A percentile compares a stretch with the other conserved stretches of the same genome.
Evolutionary conservation across 2,329 filamentous ascomycete genomes (phyloP).

Genomic region (Scytalidium sp.): DNA sequence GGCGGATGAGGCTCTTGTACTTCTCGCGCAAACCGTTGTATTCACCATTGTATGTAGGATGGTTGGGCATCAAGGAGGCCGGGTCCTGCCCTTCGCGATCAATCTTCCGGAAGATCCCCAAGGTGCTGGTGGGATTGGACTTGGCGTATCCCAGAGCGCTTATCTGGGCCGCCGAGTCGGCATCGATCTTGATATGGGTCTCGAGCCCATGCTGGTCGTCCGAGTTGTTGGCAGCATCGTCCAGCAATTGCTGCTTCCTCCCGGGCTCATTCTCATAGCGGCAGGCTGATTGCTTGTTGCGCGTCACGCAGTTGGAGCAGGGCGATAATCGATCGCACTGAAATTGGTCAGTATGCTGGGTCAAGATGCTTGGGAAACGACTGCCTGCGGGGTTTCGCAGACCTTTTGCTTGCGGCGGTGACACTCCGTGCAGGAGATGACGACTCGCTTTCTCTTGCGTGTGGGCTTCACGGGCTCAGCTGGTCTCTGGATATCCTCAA

Average conservation of each 20-base stretch:
- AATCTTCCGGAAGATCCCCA: slow-evolving; percentile 54
- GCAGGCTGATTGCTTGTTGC: slow-evolving; percentile 54
- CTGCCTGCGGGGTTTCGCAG: slow-evolving; percentile 4
- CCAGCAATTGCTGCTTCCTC: slow-evolving; percentile 24
- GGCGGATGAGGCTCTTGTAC: slow-evolving; percentile 56
- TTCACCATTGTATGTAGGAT: slow-evolving; percentile 24
- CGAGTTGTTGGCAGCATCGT: slow-evolving; percentile 16
- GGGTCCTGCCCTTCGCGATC: slow-evolving; percentile 40
- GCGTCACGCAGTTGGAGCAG: slow-evolving; percentile 56
- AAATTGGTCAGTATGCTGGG: slow-evolving; percentile 9
- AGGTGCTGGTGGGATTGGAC: slow-evolving; percentile 48
- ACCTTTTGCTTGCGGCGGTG: slow-evolving; percentile 53
- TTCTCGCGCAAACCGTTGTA: slow-evolving; percentile 47
- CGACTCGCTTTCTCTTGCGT: slow-evolving; percentile 56
- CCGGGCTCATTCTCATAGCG: slow-evolving; percentile 47
- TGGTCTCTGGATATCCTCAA: background rate
- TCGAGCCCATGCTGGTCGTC: slow-evolving; percentile 11
- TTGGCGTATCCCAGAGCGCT: slow-evolving; percentile 50
- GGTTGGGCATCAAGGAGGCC: slow-evolving; percentile 12
- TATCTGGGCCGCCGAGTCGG: slow-evolving; percentile 23
- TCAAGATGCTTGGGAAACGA: background rate
- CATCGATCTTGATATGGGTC: slow-evolving; percentile 18
- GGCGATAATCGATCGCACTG: slow-evolving; percentile 59
- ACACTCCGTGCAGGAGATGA: slow-evolving; percentile 63
- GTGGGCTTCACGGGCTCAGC: slow-evolving; percentile 29